Conservation (phyloP, 768 basidiomycete species). For the Pulveroboletus sp. region DNA sequence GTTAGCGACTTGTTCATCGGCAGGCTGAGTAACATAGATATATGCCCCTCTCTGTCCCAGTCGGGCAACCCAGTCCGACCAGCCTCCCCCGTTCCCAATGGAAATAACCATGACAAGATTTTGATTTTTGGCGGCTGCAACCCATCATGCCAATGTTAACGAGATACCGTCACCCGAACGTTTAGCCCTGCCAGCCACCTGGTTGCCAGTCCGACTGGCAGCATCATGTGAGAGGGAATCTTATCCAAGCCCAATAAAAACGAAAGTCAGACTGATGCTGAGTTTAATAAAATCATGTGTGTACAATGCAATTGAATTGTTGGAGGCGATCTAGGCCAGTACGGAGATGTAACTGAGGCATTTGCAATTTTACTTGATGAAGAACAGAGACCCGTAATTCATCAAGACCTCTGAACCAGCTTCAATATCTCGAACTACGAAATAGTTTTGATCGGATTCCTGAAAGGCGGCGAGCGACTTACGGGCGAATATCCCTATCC, state of each 20-base stretch:
- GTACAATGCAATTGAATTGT: neutral
- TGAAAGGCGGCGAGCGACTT: neutral
- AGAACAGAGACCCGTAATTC: constrained; percentile 54
- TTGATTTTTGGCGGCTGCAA: neutral
- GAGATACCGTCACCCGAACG: neutral
- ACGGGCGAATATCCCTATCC: constrained; percentile 52
- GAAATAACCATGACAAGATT: too few relatives aligned
- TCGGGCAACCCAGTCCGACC: too few relatives aligned
- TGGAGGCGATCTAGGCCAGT: neutral
- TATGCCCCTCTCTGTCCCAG: too few relatives aligned
- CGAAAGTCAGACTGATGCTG: neutral
- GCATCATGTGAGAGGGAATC: too few relatives aligned
- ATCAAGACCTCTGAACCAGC: constrained; percentile 51
- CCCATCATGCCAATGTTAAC: neutral
- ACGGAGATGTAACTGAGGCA: neutral
- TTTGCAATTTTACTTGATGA: constrained; percentile 19
- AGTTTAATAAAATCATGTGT: constrained; percentile 7
- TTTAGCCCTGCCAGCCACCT: neutral
- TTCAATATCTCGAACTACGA: constrained; percentile 36
- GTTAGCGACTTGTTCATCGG: neutral
- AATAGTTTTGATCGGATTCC: neutral
- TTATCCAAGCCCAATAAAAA: neutral
- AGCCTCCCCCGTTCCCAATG: too few relatives aligned
- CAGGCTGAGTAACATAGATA: too few relatives aligned
- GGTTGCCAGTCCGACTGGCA: neutral